A percentile compares a stretch with the other conserved stretches of the same genome.
These are phyloP conservation scores for Trichosanthes cucumerina DNA, from an alignment of 306 rosid genomes.

Conservation along the genomic window DNA sequence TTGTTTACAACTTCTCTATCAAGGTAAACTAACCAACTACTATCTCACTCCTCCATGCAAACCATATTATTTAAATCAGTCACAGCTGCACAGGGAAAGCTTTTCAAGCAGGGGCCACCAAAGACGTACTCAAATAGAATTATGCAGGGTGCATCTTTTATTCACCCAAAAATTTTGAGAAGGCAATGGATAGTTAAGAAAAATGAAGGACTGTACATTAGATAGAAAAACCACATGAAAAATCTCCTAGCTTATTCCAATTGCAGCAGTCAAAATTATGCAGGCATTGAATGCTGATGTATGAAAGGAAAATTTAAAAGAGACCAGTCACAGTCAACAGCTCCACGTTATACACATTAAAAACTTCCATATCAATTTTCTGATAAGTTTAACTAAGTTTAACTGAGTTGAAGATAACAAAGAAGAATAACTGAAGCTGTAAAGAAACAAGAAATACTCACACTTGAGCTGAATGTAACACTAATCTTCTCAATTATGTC, in stretches of 20 bases:
- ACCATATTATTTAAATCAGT: not conserved
- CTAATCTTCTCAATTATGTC: constrained; percentile 92
- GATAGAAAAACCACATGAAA: not conserved
- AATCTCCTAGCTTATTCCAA: not conserved
- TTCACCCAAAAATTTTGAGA: not conserved
- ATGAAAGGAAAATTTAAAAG: not conserved
- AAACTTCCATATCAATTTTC: not conserved
- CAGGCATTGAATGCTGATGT: not conserved
- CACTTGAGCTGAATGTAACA: constrained; percentile 89
- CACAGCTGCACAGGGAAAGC: not conserved
- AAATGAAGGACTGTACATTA: not conserved
- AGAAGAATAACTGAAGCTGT: not conserved
- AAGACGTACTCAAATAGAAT: not conserved
- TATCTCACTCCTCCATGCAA: not conserved
- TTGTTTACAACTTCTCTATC: not conserved
- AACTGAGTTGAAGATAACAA: constrained; percentile 1
- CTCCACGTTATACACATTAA: not conserved
- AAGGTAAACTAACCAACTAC: not conserved
- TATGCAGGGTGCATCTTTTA: not conserved
- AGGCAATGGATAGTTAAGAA: not conserved
- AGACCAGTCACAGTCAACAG: not conserved
- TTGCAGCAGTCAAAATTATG: not conserved
- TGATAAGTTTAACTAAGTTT: not conserved
- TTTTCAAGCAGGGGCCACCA: not conserved
- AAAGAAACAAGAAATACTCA: constrained; percentile 25